Conservation (phyloP, 306 rosid genomes). For the Medicago ruthenica region DNA sequence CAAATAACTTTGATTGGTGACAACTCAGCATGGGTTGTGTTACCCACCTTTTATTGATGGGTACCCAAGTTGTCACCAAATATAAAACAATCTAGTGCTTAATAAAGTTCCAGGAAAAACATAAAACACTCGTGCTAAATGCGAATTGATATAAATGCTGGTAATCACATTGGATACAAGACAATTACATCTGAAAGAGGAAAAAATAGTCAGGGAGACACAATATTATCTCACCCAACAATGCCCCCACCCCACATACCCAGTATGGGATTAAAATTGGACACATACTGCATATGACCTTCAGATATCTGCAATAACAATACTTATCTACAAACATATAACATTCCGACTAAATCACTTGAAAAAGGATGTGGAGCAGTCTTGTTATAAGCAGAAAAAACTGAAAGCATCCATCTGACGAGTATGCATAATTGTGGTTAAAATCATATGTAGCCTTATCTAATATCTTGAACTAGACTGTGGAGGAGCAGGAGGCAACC, state of each 20-base stretch:
- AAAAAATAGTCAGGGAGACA: conserved; percentile 42
- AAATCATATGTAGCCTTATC: conserved; percentile 41
- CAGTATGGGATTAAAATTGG: conserved; percentile 48
- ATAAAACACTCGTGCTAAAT: conserved; percentile 18
- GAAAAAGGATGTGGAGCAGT: conserved; percentile 35
- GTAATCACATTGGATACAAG: conserved; percentile 46
- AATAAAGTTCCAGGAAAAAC: background rate
- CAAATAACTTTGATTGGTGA: no score
- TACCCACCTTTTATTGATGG: no score
- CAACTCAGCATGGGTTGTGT: no score
- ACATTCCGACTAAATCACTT: conserved; percentile 45
- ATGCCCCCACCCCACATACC: conserved; percentile 47
- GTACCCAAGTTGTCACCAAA: no score
- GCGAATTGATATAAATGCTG: conserved; percentile 39
- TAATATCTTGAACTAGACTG: conserved; percentile 55
- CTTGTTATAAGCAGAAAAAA: conserved; percentile 40
- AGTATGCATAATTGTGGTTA: conserved; percentile 36
- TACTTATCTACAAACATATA: conserved; percentile 57
- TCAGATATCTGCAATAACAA: conserved; percentile 39
- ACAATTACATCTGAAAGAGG: conserved; percentile 52
- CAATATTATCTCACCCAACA: conserved; percentile 46
- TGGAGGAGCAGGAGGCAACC: conserved; percentile 65
- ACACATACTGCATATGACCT: conserved; percentile 32
- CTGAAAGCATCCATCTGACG: conserved; percentile 35
- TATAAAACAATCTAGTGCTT: background rate